Conservation (phyloP, 1,284 basidiomycete species). For the Fomitiporia mediterranea region DNA sequence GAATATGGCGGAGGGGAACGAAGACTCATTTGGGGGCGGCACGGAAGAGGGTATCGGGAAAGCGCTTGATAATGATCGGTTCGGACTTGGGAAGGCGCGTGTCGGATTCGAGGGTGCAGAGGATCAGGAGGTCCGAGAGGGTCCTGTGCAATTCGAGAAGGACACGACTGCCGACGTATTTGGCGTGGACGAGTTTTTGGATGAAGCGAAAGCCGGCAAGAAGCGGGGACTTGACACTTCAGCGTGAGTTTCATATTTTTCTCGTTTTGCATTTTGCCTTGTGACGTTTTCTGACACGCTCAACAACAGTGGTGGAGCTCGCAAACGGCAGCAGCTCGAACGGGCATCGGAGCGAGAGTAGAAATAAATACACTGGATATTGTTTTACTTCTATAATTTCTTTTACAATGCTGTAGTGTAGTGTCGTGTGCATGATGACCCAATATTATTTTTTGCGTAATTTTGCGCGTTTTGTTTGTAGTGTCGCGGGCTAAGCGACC, state of each 20-base stretch:
- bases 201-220: conserved; percentile 91
- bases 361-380: neutral
- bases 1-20: conserved; percentile 77
- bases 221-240: conserved; percentile 84
- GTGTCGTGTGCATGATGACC: conserved; percentile 4
- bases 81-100: conserved; percentile 82
- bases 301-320: conserved; percentile 24
- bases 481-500: neutral
- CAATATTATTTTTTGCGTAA: neutral
- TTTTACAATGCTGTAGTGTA: conserved; percentile 8
- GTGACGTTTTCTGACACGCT: neutral
- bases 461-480: neutral
- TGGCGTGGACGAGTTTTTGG: conserved; percentile 94
- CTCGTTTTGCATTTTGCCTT: neutral
- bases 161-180: conserved; percentile 92
- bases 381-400: neutral
- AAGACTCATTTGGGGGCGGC: conserved; percentile 89
- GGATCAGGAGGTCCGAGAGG: conserved; percentile 79
- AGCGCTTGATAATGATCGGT: conserved; percentile 91
- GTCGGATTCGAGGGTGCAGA: conserved; percentile 87
- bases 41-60: conserved; percentile 91
- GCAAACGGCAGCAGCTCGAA: conserved; percentile 29
- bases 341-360: conserved; percentile 22
- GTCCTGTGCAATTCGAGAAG: conserved; percentile 99
- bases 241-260: conserved; percentile 51